Evolutionary conservation across 116 monocot genomes (phyloP).

Genomic region (Posidonia oceanica): DNA sequence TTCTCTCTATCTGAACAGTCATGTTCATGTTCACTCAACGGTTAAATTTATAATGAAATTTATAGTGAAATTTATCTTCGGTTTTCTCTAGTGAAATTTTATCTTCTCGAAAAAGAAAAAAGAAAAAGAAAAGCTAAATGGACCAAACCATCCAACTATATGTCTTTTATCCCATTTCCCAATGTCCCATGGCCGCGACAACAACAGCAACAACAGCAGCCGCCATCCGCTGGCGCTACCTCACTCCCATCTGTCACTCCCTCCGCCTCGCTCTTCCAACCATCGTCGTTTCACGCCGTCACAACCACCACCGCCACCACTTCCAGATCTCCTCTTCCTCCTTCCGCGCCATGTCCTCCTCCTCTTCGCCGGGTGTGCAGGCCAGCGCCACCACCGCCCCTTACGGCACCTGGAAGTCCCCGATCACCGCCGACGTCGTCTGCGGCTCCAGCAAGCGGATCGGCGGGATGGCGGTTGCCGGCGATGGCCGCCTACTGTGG

Average conservation of each 20-base stretch:
- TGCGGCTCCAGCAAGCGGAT: slow-evolving; percentile 63
- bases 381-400: slow-evolving; percentile 17
- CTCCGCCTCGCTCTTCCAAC: neutral
- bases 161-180: neutral
- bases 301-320: neutral
- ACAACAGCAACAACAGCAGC: neutral
- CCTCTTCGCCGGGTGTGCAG: neutral
- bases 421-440: slow-evolving; percentile 74
- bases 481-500: slow-evolving; percentile 77
- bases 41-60: no score
- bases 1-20: no score
- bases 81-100: no score
- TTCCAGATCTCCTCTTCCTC: neutral
- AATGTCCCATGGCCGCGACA: neutral
- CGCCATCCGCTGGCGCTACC: neutral
- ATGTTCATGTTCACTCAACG: no score
- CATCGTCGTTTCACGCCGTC: neutral
- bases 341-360: slow-evolving; percentile 4
- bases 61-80: no score
- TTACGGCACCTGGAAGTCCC: slow-evolving; percentile 92
- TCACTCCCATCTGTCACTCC: neutral
- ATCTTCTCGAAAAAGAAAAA: no score
- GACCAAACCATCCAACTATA: no score
- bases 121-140: no score
- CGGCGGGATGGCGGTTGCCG: slow-evolving; percentile 53